Conservation (phyloP, 2,329 filamentous ascomycete species). For the Hypoxylon sp. region DNA sequence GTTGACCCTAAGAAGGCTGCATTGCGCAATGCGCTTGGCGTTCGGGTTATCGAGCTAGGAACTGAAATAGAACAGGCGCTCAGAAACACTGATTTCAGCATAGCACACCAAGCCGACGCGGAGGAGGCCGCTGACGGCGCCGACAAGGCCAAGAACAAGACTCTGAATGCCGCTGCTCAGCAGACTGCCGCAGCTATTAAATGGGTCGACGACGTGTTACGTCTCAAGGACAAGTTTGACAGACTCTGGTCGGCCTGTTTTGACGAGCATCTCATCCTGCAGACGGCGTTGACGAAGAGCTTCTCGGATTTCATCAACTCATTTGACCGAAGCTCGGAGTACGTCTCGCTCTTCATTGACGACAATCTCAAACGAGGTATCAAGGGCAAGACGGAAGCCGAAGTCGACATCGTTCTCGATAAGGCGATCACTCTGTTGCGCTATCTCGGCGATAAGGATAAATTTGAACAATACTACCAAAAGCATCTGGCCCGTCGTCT, state of each 20-base stretch:
- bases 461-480: slow-evolving; percentile 98
- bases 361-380: slow-evolving; percentile 95
- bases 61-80: slow-evolving; percentile 79
- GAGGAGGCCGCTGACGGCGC: slow-evolving; percentile 57
- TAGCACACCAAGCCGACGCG: slow-evolving; percentile 45
- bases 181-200: slow-evolving; percentile 88
- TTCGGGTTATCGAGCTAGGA: slow-evolving; percentile 81
- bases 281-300: slow-evolving; percentile 84
- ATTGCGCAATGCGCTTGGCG: slow-evolving; percentile 75
- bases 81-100: slow-evolving; percentile 63
- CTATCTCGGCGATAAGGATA: slow-evolving; percentile 89
- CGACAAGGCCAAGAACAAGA: slow-evolving; percentile 58
- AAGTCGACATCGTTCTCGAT: slow-evolving; percentile 84
- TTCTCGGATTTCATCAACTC: slow-evolving; percentile 93
- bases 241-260: slow-evolving; percentile 79
- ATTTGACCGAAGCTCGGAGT: slow-evolving; percentile 87
- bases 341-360: slow-evolving; percentile 95
- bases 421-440: slow-evolving; percentile 89
- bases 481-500: slow-evolving; percentile 91
- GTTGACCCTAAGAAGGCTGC: slow-evolving; percentile 78
- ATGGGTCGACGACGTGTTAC: slow-evolving; percentile 92
- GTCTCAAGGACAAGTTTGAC: slow-evolving; percentile 90
- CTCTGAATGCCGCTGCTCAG: slow-evolving; percentile 70
- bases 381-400: slow-evolving; percentile 88
- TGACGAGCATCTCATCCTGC: slow-evolving; percentile 75